phyloP scores from a whole-genome alignment of 2,329 filamentous ascomycete species.

The Fusarium cicatricum region DNA sequence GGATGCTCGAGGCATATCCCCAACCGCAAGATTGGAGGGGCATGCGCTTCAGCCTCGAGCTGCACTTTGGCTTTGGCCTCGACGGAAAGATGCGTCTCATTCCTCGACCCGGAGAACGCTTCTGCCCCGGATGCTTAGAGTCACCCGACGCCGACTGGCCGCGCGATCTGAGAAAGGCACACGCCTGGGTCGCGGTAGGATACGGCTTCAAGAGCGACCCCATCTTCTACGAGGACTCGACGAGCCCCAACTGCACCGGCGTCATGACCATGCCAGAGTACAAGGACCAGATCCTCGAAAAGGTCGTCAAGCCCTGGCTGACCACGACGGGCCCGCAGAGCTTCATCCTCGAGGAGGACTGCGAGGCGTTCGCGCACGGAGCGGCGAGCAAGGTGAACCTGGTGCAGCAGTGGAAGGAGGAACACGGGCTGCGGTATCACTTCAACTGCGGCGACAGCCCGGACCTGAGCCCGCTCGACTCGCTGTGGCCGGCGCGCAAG shows the following conservation, averaged over 20 bases:
- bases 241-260: slow-evolving; percentile 45
- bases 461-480: slow-evolving; percentile 49
- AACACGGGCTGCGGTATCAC: slow-evolving; percentile 43
- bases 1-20: slow-evolving; percentile 46
- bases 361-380: slow-evolving; percentile 48
- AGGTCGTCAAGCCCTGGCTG: slow-evolving; percentile 48
- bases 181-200: slow-evolving; percentile 49
- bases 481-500: slow-evolving; percentile 47
- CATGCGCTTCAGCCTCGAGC: slow-evolving; percentile 49
- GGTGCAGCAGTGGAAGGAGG: slow-evolving; percentile 50
- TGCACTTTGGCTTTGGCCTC: slow-evolving; percentile 51
- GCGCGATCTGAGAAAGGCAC: slow-evolving; percentile 46
- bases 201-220: slow-evolving; percentile 50
- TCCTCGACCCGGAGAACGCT: slow-evolving; percentile 46
- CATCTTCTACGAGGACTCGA: slow-evolving; percentile 49
- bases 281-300: slow-evolving; percentile 46
- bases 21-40: slow-evolving; percentile 45
- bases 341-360: slow-evolving; percentile 49
- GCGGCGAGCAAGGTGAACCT: slow-evolving; percentile 47
- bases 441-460: slow-evolving; percentile 51
- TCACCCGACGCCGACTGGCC: slow-evolving; percentile 43
- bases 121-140: slow-evolving; percentile 42
- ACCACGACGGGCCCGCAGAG: slow-evolving; percentile 21
- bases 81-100: slow-evolving; percentile 49
- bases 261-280: slow-evolving; percentile 48